Base-by-base conservation (phyloP, 2,329 filamentous ascomycete genomes). In the Trichoderma cornu-damae region DNA sequence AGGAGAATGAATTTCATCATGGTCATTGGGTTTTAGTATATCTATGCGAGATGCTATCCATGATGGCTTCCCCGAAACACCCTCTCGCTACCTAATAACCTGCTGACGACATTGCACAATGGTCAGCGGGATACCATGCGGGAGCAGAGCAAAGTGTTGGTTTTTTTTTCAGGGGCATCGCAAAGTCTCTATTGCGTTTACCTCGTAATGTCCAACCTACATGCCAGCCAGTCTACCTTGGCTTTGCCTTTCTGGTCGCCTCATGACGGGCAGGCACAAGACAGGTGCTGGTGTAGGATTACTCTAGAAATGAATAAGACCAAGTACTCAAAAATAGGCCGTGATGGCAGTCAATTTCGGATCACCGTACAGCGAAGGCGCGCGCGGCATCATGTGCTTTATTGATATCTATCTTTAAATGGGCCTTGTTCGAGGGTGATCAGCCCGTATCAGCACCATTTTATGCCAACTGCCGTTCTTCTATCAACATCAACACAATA, bases 1-100 rank as follows among this genome's bases (percentile, higher is more conserved):
- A 67, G 73, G 77, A 49, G 46, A 56, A 48, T 73, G 65, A 55
- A 16, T 3, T 16, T 1, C 12, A 38, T 11, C 2, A 32, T 9
- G 14, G 42, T 8, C 22, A 8, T 7, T 44, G 40, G 6, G 16
- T 69, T 34, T 11, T 14, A 30, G n/a, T 16, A 37, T 51, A 37
- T 51, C 20, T 11, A 38, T 26, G 40, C 14, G 11, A 34, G 12
- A 18, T 34, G 32, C 18, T 24, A 4, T 24, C 38, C 26, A 8
- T 6, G n/a, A 11, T 26, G 11, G 26, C 7, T 20, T 11, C 9
- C 20, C 38, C 14, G 1, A 14, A 8, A 14, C 26, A 6, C 64
- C 72, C 83, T 87, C 84, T 83, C 79, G 79, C 81, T 76, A 85
- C 87, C 82, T 84, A 87, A 86, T 86, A 85, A 78, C 82, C 82